phyloP scores from a whole-genome alignment of 2,329 filamentous ascomycete species.

The Lachnellula arida region DNA sequence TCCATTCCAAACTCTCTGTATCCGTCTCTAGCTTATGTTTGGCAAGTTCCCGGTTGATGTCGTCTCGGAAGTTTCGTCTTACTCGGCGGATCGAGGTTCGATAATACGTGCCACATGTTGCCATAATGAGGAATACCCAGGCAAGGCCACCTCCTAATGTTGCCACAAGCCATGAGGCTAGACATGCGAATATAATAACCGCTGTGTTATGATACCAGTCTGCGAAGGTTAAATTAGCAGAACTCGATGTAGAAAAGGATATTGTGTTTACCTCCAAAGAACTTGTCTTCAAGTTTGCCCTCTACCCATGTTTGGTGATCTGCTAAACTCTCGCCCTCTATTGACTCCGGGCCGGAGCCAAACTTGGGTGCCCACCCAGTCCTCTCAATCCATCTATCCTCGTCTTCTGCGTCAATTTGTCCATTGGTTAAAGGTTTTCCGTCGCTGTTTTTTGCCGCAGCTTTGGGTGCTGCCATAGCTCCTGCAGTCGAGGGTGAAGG shows the following conservation, averaged over 20 bases:
- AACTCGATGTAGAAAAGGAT: not conserved
- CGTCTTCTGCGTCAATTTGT: conserved; percentile 47
- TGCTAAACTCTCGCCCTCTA: conserved; percentile 62
- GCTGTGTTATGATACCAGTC: conserved; percentile 98
- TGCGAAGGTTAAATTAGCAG: conserved; percentile 32
- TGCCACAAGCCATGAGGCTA: conserved; percentile 85
- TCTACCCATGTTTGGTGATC: conserved; percentile 90
- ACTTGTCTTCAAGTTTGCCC: conserved; percentile 76
- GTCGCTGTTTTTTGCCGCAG: conserved; percentile 41
- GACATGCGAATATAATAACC: conserved; percentile 89
- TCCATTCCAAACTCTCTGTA: conserved; percentile 93
- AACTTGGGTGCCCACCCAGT: conserved; percentile 90
- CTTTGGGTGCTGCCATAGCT: conserved; percentile 48
- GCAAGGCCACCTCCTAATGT: conserved; percentile 84
- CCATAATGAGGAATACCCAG: conserved; percentile 94
- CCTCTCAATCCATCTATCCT: conserved; percentile 48
- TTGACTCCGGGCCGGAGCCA: conserved; percentile 54
- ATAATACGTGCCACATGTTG: conserved; percentile 89
- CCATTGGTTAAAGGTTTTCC: conserved; percentile 46
- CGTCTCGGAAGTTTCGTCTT: conserved; percentile 91
- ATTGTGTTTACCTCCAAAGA: conserved; percentile 68
- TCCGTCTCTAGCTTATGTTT: conserved; percentile 87
- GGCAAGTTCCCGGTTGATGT: conserved; percentile 82
- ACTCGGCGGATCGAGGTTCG: conserved; percentile 90
- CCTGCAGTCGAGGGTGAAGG: conserved; percentile 69